Percentiles rank a stretch among this genome's conserved stretches.
phyloP scores from a whole-genome alignment of 2,329 filamentous ascomycete genomes.

The Knoxdaviesia capensis region DNA sequence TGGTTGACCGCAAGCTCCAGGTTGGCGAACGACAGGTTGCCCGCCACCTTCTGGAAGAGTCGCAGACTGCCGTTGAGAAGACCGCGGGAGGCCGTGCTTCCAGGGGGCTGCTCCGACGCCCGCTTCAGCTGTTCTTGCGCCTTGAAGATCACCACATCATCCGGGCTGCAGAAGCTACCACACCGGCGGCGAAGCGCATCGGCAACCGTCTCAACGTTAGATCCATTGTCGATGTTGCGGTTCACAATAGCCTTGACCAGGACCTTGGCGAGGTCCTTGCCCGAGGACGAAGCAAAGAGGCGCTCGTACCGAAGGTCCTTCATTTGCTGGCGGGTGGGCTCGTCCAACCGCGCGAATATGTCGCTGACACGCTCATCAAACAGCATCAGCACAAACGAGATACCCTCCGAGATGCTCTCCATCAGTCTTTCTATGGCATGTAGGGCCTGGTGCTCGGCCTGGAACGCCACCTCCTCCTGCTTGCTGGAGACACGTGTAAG shows the following conservation, averaged over 20 bases:
- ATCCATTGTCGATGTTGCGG: slow-evolving; percentile 87
- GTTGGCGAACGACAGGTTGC: slow-evolving; percentile 62
- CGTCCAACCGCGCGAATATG: slow-evolving; percentile 60
- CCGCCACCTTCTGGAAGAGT: slow-evolving; percentile 76
- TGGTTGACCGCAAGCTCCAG: slow-evolving; percentile 58
- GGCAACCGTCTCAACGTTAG: slow-evolving; percentile 92
- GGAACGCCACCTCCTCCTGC: slow-evolving; percentile 78
- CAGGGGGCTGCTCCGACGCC: slow-evolving; percentile 57
- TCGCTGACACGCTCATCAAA: slow-evolving; percentile 89
- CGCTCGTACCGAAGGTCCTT: slow-evolving; percentile 68
- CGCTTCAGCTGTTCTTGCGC: slow-evolving; percentile 87
- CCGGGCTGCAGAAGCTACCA: slow-evolving; percentile 91
- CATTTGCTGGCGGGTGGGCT: slow-evolving; percentile 46
- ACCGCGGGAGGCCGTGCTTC: slow-evolving; percentile 56
- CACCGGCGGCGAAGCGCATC: slow-evolving; percentile 84
- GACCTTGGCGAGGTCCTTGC: slow-evolving; percentile 79
- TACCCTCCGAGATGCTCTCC: slow-evolving; percentile 82
- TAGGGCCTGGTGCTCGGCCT: slow-evolving; percentile 85
- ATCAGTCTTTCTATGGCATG: slow-evolving; percentile 73
- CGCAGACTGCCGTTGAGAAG: slow-evolving; percentile 75
- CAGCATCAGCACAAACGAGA: slow-evolving; percentile 84
- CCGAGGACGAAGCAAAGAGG: slow-evolving; percentile 60
- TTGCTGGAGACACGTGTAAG: slow-evolving; percentile 59
- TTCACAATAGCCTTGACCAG: slow-evolving; percentile 97
- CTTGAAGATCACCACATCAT: slow-evolving; percentile 97